Percentiles rank a stretch among this genome's conserved stretches.
These are phyloP conservation scores for Violaceomyces palustris DNA, from an alignment of 1,284 basidiomycete species.

Conservation along the genomic window DNA sequence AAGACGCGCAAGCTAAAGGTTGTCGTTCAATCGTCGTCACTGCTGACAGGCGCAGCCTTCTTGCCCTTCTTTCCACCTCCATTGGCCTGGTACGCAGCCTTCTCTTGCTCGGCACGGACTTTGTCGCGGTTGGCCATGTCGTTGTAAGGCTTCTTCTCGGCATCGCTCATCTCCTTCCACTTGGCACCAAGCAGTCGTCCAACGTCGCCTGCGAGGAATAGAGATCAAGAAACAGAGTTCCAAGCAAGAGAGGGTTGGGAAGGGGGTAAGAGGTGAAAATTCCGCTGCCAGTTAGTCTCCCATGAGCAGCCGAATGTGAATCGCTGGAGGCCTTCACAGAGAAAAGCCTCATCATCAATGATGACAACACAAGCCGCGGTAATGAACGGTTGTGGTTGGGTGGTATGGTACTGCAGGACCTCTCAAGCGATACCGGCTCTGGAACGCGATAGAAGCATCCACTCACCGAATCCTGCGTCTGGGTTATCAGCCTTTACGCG, in stretches of 20 bases:
- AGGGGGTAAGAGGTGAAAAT: neutral
- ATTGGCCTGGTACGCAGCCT: constrained; percentile 68
- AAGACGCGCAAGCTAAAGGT: too few relatives aligned
- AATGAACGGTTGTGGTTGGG: too few relatives aligned
- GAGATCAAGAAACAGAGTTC: neutral
- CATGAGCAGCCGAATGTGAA: too few relatives aligned
- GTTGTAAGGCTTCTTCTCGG: constrained; percentile 88
- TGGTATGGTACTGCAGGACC: too few relatives aligned
- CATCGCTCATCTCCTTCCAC: constrained; percentile 80
- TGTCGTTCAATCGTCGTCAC: too few relatives aligned
- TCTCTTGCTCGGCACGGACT: constrained; percentile 73
- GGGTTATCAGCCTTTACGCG: constrained; percentile 92
- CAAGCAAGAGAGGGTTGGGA: neutral
- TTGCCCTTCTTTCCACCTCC: too few relatives aligned
- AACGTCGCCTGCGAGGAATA: constrained; percentile 64
- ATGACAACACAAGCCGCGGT: too few relatives aligned
- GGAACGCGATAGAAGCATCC: too few relatives aligned
- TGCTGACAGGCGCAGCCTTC: too few relatives aligned
- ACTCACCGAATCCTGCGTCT: constrained; percentile 87
- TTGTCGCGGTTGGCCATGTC: constrained; percentile 83
- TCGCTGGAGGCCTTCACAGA: too few relatives aligned
- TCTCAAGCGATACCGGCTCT: too few relatives aligned
- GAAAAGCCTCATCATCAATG: too few relatives aligned
- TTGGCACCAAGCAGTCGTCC: constrained; percentile 81
- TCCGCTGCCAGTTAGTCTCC: neutral